Evolutionary conservation across 306 rosid species (phyloP), one percentile per base, ranked within the genome.

Genomic region (Senna siamea): DNA sequence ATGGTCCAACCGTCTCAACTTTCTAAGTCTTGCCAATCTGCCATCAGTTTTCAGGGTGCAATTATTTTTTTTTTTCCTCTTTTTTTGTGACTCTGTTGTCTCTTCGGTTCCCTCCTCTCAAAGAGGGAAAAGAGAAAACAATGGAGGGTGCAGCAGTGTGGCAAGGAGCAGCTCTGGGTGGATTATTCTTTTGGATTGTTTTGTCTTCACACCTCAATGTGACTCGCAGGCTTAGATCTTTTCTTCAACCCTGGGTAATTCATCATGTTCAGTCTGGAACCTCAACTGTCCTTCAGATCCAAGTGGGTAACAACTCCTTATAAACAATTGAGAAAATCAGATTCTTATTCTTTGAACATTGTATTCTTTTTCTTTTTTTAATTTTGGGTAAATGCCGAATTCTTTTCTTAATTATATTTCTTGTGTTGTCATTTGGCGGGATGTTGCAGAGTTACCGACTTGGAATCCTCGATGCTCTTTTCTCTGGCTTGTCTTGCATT

Each of bases 171-270:
- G 74, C 86, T 44, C 78, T 95, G 5, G 90, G 82, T 37, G 93
- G 90, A 69, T 74, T 95, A 69, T 46, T 86, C 13, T 81, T 84
- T 12, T 95, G 96, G 93, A 12, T 90, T 72, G 11, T 80, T 13
- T 60, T 72, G 23, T 57, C 97, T 70, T 90, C 98, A 9, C 85
- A 80, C 58, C 88, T 95, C 69, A 78, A 89, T 76, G 66, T 88
- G 30, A 87, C 97, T 82, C 87, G 69, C 38, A 87, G 78, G 78
- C 84, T 95, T 66, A 79, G 99, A 86, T 95, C 98, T 72, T 82
- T 86, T 26, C 57, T 90, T 13, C 99, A 85, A 65, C 96, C 98
- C 5, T 90, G 86, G 87, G 93, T 87, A 20, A 10, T 81, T 71
- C 85, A 55, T 67, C 89, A 72, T 28, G 98, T 95, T 76, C 47